Evolutionary conservation across 1,284 basidiomycete species (phyloP).

Genomic region (Peniophora sp.): DNA sequence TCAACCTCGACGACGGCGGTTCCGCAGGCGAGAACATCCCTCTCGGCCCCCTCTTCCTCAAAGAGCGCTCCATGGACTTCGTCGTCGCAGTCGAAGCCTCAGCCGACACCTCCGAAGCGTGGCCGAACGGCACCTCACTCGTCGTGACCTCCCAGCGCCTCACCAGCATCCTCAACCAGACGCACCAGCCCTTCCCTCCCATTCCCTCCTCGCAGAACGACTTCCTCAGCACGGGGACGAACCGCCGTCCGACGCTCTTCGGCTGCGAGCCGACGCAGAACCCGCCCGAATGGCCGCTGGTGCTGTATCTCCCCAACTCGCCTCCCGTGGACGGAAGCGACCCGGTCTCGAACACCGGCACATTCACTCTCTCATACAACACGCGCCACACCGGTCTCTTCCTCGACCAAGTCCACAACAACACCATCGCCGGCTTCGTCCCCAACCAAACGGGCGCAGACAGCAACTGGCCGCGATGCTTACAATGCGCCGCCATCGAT

Average conservation of each 20-base stretch:
- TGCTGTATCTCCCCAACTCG: constrained; percentile 59
- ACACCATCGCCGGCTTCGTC: constrained; percentile 46
- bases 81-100: constrained; percentile 65
- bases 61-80: constrained; percentile 53
- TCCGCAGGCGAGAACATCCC: constrained; percentile 62
- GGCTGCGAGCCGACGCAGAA: constrained; percentile 53
- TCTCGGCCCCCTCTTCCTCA: constrained; percentile 55
- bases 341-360: constrained; percentile 47
- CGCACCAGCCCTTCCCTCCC: constrained; percentile 57
- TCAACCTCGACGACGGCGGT: constrained; percentile 54
- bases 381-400: constrained; percentile 36
- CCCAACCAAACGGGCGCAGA: constrained; percentile 41
- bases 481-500: constrained; percentile 49
- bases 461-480: constrained; percentile 42
- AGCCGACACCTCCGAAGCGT: constrained; percentile 48
- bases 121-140: constrained; percentile 55
- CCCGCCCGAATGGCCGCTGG: constrained; percentile 45
- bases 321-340: constrained; percentile 49
- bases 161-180: constrained; percentile 34
- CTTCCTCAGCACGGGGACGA: constrained; percentile 58
- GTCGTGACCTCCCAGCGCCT: constrained; percentile 34
- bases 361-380: constrained; percentile 46
- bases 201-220: constrained; percentile 44
- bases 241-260: constrained; percentile 68
- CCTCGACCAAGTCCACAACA: constrained; percentile 44